Evolutionary conservation across 352 stramenopile genomes (phyloP).

Genomic region (Stramenopiles sp.): DNA sequence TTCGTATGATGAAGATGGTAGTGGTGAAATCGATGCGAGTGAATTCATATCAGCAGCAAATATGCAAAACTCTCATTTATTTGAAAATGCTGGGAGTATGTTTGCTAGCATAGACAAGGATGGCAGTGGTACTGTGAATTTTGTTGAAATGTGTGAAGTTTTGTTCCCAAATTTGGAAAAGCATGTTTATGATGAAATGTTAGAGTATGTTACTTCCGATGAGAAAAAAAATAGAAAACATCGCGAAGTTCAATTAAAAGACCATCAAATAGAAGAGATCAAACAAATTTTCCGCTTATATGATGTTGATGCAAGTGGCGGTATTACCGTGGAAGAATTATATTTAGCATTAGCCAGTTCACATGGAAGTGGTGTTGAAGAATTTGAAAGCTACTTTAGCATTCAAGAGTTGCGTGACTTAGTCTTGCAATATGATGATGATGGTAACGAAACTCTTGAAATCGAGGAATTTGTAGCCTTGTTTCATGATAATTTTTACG

Average conservation of each 20-base stretch:
- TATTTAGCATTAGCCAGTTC: neutral
- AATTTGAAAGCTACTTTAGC: neutral
- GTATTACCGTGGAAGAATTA: neutral
- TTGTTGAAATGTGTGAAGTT: neutral
- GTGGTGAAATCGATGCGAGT: neutral
- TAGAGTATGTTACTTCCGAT: neutral
- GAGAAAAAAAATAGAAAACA: neutral
- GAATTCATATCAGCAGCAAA: neutral
- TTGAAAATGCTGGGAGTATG: neutral
- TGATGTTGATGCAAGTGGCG: neutral
- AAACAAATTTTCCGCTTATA: neutral
- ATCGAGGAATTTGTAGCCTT: neutral
- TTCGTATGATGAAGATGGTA: neutral
- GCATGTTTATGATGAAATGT: neutral
- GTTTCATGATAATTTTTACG: conserved; percentile 4
- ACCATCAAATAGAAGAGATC: neutral
- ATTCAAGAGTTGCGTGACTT: neutral
- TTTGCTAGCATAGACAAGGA: neutral
- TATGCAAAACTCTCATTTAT: neutral
- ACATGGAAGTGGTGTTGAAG: neutral
- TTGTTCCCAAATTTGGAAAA: neutral
- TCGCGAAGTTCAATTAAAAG: neutral
- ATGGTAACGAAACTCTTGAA: neutral
- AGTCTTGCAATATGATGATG: neutral
- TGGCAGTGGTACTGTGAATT: neutral